Percentiles rank a stretch among this genome's conserved stretches.
These are phyloP conservation scores for Catharanthus roseus DNA, from an alignment of 257 asterid species.

Conservation along the genomic window DNA sequence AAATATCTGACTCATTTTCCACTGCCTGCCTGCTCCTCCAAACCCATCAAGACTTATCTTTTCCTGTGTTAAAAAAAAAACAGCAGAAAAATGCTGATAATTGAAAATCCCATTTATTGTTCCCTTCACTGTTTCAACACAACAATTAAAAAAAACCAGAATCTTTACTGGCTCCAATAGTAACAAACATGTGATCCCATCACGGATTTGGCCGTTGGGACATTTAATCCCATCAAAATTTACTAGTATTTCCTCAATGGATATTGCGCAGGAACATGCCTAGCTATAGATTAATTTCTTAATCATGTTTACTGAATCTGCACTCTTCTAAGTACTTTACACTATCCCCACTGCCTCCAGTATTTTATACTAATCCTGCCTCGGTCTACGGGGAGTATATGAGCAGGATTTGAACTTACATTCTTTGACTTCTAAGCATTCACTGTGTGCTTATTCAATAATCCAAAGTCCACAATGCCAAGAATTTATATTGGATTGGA, in stretches of 20 bases:
- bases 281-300: not conserved
- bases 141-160: not conserved
- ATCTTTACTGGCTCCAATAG: not conserved
- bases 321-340: not conserved
- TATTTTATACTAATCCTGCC: no score
- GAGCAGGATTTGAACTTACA: no score
- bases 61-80: not conserved
- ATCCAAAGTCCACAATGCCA: no score
- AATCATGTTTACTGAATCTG: not conserved
- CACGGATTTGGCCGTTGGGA: not conserved
- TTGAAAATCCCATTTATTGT: not conserved
- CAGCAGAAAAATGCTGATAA: not conserved
- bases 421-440: no score
- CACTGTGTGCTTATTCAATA: no score
- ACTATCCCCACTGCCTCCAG: not conserved
- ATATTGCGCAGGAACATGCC: no score
- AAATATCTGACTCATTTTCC: not conserved
- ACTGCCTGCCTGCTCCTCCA: not conserved
- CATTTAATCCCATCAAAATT: no score
- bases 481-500: not conserved
- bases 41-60: not conserved
- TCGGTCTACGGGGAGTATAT: no score
- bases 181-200: not conserved
- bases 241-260: no score
- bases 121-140: not conserved